Evolutionary conservation across 108 stramenopile genomes (phyloP), one percentile per base, ranked within the genome.

Genomic region (Nitzschia sp.): DNA sequence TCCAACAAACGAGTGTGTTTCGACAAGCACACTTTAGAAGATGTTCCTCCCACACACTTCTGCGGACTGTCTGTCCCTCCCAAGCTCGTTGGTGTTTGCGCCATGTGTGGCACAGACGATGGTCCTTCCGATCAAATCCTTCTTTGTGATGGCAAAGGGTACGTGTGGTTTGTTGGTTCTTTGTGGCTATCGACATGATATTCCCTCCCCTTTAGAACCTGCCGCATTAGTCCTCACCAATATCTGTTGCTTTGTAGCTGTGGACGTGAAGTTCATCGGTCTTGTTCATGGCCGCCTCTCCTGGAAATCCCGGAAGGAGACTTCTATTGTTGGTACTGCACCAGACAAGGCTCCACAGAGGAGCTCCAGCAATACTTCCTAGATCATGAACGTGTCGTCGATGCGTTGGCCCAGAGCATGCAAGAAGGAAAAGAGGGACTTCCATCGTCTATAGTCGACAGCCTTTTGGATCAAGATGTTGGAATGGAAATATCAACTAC

Each of bases 281-380:
- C 50, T 8, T 90, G 89, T 60, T 78, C 83, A 38, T 42, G 50
- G 6, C 72, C 78, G 10, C 77, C 69, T 9, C 63, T 76, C 1
- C 34, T 20, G 5, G 52, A 53, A 10, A 72, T 90, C 15, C 89
- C 89, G 26, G 58, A 76, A 53, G 86, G 83, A 8, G 73, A 66
- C 15, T 85, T 82, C 50, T 85, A 71, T 44, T 88, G 83, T 70
- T 72, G 70, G 22, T 70, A 84, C 58, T 88, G 85, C 57, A 68
- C 46, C 44, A 53, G 67, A 5, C 40, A 69, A 3, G 90, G 90
- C 5, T 59, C 83, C 0, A 75, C 84, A 10, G 29, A 70, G 1
- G 57, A 72, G 0, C 58, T 91, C 24, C 69, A 73, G 26, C 67
- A 77, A 17, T 91, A 91, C 51, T 75, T 91, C 38, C 76, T 75